Evolutionary conservation across 805 yeast species (phyloP).

Genomic region (Zygoascus bituminiphila): DNA sequence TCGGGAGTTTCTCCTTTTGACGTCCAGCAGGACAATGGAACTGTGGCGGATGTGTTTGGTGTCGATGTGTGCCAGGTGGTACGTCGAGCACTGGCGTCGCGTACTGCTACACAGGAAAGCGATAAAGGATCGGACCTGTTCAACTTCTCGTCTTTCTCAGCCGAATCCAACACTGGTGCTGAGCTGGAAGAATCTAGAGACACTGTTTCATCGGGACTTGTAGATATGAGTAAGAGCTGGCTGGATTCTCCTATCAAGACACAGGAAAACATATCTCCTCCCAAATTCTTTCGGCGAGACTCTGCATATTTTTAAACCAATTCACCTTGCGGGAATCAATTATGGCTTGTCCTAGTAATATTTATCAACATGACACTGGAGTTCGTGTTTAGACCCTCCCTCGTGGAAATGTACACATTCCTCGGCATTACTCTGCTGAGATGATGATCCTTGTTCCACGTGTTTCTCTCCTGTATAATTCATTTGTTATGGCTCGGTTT

Average conservation of each 20-base stretch:
- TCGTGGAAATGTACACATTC: too few species aligned
- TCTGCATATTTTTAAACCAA: conserved; percentile 9
- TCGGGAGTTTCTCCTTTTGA: conserved; percentile 18
- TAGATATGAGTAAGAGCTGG: background rate
- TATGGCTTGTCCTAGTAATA: background rate
- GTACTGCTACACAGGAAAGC: background rate
- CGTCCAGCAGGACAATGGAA: conserved; percentile 11
- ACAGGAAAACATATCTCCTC: conserved; percentile 7
- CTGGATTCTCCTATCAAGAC: conserved; percentile 21
- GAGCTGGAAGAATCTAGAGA: background rate
- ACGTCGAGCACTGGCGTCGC: conserved; percentile 34
- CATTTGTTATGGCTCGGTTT: background rate
- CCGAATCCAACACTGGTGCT: background rate
- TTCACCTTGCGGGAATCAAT: background rate
- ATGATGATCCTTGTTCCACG: too few species aligned
- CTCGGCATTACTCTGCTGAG: too few species aligned
- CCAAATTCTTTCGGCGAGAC: conserved; percentile 6
- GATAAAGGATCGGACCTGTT: background rate
- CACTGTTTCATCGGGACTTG: background rate
- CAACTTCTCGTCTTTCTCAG: conserved; percentile 1
- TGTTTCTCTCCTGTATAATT: background rate
- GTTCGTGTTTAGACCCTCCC: too few species aligned
- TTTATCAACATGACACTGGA: background rate
- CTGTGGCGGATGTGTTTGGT: conserved; percentile 45
- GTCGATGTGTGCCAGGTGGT: conserved; percentile 47